Evolutionary conservation across 345 rosid genomes (phyloP), one percentile per base, ranked within the genome.

Genomic region (Carallia brachiata): DNA sequence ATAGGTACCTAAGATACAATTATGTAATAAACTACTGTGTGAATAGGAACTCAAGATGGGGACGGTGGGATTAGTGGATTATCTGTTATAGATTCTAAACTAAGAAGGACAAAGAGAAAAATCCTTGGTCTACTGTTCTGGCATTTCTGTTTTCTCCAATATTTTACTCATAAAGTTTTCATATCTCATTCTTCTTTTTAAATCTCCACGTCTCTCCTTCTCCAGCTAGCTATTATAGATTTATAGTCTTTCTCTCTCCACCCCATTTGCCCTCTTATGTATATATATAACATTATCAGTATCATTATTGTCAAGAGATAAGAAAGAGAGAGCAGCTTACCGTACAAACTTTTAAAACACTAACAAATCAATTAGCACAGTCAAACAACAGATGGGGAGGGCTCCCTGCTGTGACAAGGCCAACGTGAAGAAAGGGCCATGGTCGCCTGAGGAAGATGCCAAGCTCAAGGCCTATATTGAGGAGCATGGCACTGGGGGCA

Each of bases 391-490:
- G 10, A 44, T 75, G 79, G 79, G 79, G 1, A 75, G 79, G 63
- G 79, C 79, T 50, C 79, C 79, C 39, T 75, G 79, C 61, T 75
- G 79, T 65, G 79, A 75, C 50, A 75, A 75, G 59, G 74, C 74
- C 47, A 75, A 65, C 27, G 79, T 75, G 10, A 75, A 75, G 52
- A 75, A 70, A 54, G 79, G 79, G 2, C 79, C 79, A 59, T 75
- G 79, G 79, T 75, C 79, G 5, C 79, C 79, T 5, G 79, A 75
- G 52, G 79, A 75, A 75, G 79, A 75, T 65, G 70, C 71, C 50
- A 86, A 69, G 34, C 96, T 90, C 83, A 90, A 90, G 82, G 77
- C 79, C 54, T 90, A 87, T 72, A 87, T 90, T 65, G 89, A 87
- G 68, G 73, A 82, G 59, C 76, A 82, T 73, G 96, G 96, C 77